Percentiles rank a stretch among this genome's conserved stretches.
Evolutionary conservation across 1,139 yeast genomes (phyloP).

Genomic region (Arxiozyma bovina): DNA sequence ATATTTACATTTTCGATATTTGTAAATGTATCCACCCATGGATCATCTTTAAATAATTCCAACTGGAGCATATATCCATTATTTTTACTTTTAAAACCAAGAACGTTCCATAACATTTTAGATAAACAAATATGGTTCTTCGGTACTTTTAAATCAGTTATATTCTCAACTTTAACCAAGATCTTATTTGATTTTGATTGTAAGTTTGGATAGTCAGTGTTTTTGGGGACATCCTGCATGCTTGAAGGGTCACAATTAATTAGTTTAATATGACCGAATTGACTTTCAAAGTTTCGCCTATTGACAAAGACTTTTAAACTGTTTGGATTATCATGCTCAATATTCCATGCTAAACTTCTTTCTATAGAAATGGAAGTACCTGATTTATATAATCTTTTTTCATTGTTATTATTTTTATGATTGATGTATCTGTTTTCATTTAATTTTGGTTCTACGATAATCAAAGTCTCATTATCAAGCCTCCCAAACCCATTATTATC

Average conservation of each 20-base stretch:
- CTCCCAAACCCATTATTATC: slow-evolving; percentile 40
- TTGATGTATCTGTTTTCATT: slow-evolving; percentile 30
- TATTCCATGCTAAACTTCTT: slow-evolving; percentile 1
- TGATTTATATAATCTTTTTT: neutral
- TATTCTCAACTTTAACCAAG: neutral
- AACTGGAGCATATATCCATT: slow-evolving; percentile 19
- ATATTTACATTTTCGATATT: neutral
- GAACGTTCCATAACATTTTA: slow-evolving; percentile 40
- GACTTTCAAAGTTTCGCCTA: slow-evolving; percentile 9
- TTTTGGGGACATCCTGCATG: neutral
- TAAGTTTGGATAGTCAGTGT: neutral
- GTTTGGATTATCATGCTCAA: neutral
- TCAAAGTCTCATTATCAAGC: slow-evolving; percentile 65
- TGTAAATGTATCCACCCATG: neutral
- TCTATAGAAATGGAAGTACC: neutral
- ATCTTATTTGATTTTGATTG: neutral
- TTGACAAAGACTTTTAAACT: slow-evolving; percentile 7
- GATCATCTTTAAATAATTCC: slow-evolving; percentile 9
- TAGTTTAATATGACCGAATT: slow-evolving; percentile 46
- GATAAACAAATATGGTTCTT: slow-evolving; percentile 50
- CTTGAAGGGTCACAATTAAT: neutral
- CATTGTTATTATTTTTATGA: slow-evolving; percentile 1
- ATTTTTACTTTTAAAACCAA: slow-evolving; percentile 38
- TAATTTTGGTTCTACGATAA: slow-evolving; percentile 74
- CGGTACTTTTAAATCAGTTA: slow-evolving; percentile 22